Evolutionary conservation across 148 eudicot genomes (phyloP).

Genomic region (Salicornia ramosissima): DNA sequence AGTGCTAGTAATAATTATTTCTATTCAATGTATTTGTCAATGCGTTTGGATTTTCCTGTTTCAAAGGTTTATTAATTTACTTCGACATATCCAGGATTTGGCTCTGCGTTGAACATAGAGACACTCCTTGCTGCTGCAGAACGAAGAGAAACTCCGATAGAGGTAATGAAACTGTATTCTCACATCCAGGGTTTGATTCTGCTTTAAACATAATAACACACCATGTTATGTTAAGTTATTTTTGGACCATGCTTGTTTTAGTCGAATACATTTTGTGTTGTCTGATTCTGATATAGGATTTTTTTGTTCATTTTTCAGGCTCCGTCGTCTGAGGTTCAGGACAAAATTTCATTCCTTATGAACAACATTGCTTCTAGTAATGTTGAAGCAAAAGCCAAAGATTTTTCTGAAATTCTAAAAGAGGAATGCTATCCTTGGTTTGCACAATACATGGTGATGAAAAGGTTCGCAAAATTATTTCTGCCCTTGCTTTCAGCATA

Average conservation of each 20-base stretch:
- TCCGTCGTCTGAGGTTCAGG: conserved; percentile 82
- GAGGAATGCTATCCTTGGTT: conserved; percentile 89
- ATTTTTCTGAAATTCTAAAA: conserved; percentile 65
- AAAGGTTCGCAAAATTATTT: conserved; percentile 44
- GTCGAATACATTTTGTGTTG: background rate
- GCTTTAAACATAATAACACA: conserved; percentile 73
- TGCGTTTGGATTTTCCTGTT: background rate
- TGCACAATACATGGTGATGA: conserved; percentile 97
- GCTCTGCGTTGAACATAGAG: conserved; percentile 89
- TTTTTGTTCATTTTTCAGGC: conserved; percentile 44
- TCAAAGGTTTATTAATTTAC: background rate
- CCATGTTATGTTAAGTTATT: background rate
- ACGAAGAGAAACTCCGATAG: conserved; percentile 78
- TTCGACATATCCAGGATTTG: conserved; percentile 58
- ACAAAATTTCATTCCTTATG: conserved; percentile 79
- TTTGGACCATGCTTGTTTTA: background rate
- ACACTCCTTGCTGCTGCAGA: conserved; percentile 99
- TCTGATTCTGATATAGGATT: background rate
- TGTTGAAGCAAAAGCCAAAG: conserved; percentile 86
- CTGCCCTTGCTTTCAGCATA: background rate
- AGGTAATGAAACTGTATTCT: conserved; percentile 40
- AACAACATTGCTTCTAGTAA: conserved; percentile 70
- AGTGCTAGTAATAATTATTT: conserved; percentile 61
- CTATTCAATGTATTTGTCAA: conserved; percentile 1
- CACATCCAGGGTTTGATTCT: conserved; percentile 80